A percentile compares a stretch with the other conserved stretches of the same genome.
Conservation (phyloP, 2,329 filamentous ascomycete species). For the Paracamarosporium sp. region DNA sequence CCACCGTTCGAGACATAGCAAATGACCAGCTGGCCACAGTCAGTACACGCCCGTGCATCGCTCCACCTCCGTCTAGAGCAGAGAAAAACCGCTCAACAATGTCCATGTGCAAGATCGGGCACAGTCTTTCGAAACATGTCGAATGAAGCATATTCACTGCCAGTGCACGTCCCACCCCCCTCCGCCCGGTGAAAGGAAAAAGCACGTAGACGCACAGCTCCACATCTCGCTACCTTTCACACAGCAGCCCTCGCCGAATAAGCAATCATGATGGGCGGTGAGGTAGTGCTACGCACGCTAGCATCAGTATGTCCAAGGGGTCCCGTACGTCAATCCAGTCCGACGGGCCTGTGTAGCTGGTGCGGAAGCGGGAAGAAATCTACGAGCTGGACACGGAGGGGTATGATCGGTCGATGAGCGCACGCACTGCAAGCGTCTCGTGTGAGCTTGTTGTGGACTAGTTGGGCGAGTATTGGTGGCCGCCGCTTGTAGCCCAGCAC, state of each 20-base stretch:
- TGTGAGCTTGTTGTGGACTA: not conserved
- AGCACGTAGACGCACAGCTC: not conserved
- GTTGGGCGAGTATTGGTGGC: not conserved
- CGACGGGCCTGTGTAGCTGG: conserved; percentile 29
- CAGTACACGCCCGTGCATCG: no score
- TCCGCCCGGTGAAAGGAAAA: not conserved
- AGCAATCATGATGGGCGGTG: conserved; percentile 4
- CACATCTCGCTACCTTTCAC: not conserved
- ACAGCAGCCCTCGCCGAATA: conserved; percentile 6
- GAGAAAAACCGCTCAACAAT: not conserved
- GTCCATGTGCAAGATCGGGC: not conserved
- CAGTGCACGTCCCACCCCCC: not conserved
- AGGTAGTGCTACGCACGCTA: conserved; percentile 9
- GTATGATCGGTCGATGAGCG: conserved; percentile 8
- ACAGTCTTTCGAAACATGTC: conserved; percentile 3
- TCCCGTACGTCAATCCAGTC: conserved; percentile 21
- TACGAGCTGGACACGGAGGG: conserved; percentile 2
- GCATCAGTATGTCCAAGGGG: conserved; percentile 14
- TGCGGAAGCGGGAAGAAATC: conserved; percentile 26
- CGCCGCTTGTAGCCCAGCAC: not conserved
- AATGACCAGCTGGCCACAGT: not conserved
- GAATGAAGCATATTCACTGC: not conserved
- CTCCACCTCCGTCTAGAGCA: no score
- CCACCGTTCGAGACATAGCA: conserved; percentile 8
- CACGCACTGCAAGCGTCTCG: not conserved